phyloP scores from a whole-genome alignment of 352 stramenopile species.

The Phytophthora cryptogea region DNA sequence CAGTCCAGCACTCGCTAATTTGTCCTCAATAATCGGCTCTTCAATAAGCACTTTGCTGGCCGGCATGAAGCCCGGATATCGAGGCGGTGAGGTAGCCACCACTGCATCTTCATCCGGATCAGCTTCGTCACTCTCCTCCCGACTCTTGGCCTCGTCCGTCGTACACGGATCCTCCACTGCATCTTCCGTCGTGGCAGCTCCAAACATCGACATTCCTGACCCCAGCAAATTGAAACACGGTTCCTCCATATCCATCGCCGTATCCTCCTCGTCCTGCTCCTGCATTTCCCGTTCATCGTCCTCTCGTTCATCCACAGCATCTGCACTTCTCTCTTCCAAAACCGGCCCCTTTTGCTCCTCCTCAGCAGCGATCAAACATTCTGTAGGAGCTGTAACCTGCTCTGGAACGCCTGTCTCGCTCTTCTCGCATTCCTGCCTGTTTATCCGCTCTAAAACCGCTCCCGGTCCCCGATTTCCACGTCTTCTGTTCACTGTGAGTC shows the following conservation, averaged over 20 bases:
- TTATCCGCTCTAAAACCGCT: constrained; percentile 5
- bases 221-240: constrained; percentile 59
- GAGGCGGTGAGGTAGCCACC: constrained; percentile 1
- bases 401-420: constrained; percentile 7
- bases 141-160: constrained; percentile 14
- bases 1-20: constrained; percentile 53
- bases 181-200: neutral
- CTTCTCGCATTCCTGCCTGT: constrained; percentile 5
- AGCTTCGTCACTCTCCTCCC: constrained; percentile 6
- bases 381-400: constrained; percentile 5
- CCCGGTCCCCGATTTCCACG: constrained; percentile 7
- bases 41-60: constrained; percentile 32
- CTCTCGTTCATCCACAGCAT: constrained; percentile 7
- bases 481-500: constrained; percentile 45
- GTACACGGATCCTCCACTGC: constrained; percentile 1
- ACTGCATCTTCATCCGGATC: constrained; percentile 10
- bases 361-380: neutral
- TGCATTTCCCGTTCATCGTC: constrained; percentile 5
- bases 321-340: neutral
- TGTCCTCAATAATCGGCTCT: constrained; percentile 36
- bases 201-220: constrained; percentile 28
- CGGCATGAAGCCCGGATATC: constrained; percentile 27
- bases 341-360: neutral
- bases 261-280: constrained; percentile 20
- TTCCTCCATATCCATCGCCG: constrained; percentile 36